These are phyloP conservation scores for Hysterium pulicare DNA, from an alignment of 2,329 filamentous ascomycete genomes.

Conservation along the genomic window DNA sequence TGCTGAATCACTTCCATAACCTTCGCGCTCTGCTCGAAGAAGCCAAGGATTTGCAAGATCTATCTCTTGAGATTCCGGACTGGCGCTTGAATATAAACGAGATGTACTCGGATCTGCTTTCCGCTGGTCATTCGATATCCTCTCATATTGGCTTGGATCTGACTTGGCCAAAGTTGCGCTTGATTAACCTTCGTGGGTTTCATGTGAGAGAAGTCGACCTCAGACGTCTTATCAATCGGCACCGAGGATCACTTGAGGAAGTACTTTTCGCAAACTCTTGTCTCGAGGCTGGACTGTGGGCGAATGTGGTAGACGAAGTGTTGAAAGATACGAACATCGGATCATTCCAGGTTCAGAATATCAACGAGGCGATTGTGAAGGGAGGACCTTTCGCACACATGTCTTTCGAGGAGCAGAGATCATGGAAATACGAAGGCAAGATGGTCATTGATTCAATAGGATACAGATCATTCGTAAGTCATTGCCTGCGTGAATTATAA, in stretches of 20 bases:
- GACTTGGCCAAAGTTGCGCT: slow-evolving; percentile 22
- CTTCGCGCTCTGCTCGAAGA: slow-evolving; percentile 14
- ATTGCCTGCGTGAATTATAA: too few relatives aligned
- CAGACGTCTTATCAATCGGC: slow-evolving; percentile 15
- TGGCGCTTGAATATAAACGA: slow-evolving; percentile 5
- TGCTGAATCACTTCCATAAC: slow-evolving; percentile 10
- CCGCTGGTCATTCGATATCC: slow-evolving; percentile 6
- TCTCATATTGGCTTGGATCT: slow-evolving; percentile 13
- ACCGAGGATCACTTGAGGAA: slow-evolving; percentile 16
- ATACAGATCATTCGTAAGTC: slow-evolving; percentile 12
- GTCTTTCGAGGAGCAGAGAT: not conserved
- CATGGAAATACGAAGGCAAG: slow-evolving; percentile 14
- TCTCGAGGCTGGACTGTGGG: slow-evolving; percentile 19
- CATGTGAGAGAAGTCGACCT: slow-evolving; percentile 17
- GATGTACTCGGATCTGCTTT: slow-evolving; percentile 8
- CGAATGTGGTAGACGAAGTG: slow-evolving; percentile 24
- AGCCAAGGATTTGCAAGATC: slow-evolving; percentile 16
- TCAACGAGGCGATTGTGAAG: slow-evolving; percentile 16
- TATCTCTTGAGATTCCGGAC: slow-evolving; percentile 15
- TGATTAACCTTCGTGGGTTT: slow-evolving; percentile 19
- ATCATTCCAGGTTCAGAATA: slow-evolving; percentile 16
- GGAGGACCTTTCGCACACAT: slow-evolving; percentile 4
- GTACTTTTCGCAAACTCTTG: slow-evolving; percentile 14
- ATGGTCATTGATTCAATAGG: slow-evolving; percentile 6
- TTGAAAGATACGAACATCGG: slow-evolving; percentile 15